Evolutionary conservation across 2,329 filamentous ascomycete species (phyloP).

Genomic region (Beauveria scarabaeidicola): DNA sequence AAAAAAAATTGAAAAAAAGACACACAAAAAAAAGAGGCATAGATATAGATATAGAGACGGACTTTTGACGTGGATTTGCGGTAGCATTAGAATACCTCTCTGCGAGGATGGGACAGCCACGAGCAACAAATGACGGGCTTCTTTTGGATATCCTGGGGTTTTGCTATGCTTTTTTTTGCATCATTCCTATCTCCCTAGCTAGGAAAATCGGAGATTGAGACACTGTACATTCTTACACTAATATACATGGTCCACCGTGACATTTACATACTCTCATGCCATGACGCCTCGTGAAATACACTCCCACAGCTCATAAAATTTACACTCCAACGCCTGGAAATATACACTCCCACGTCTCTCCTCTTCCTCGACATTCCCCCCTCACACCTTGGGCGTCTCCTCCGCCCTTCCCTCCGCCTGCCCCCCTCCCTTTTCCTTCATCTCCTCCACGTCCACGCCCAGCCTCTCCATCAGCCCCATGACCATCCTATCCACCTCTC

Average conservation of each 20-base stretch:
- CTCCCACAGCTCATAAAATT: too few relatives aligned
- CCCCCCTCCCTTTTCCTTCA: conserved; percentile 15
- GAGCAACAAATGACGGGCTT: not conserved
- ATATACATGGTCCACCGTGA: not conserved
- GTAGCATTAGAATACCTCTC: conserved; percentile 3
- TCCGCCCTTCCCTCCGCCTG: not conserved
- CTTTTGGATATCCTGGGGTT: not conserved
- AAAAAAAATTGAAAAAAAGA: not conserved
- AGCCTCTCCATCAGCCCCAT: conserved; percentile 47
- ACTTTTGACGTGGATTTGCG: not conserved
- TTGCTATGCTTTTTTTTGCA: not conserved
- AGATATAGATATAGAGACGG: not conserved
- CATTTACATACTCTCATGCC: not conserved
- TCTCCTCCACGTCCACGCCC: conserved; percentile 22
- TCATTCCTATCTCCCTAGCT: not conserved
- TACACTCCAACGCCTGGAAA: too few relatives aligned
- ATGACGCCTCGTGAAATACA: too few relatives aligned
- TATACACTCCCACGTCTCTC: not conserved
- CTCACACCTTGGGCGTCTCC: not conserved
- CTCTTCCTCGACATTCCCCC: too few relatives aligned
- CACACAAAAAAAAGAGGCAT: not conserved
- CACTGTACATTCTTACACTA: conserved; percentile 7
- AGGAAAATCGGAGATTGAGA: not conserved
- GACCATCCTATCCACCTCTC: conserved; percentile 54
- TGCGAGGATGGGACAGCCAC: not conserved